phyloP scores from a whole-genome alignment of 148 eudicot species.

The Persicaria tinctoria region DNA sequence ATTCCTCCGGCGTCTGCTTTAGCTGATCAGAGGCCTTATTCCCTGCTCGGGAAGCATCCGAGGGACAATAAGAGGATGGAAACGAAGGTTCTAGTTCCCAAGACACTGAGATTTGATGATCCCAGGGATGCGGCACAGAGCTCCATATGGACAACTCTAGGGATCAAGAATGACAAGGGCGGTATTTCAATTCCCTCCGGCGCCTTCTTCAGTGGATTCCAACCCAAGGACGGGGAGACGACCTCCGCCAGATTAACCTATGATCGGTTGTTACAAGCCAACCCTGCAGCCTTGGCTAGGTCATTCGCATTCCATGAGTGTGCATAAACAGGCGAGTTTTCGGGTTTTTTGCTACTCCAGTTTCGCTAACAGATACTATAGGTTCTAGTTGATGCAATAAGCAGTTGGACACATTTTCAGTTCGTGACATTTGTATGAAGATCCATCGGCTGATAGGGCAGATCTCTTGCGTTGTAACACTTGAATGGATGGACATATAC shows the following conservation, averaged over 20 bases:
- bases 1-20: neutral
- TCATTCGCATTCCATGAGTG: constrained; percentile 58
- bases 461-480: too few relatives aligned
- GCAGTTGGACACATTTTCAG: too few relatives aligned
- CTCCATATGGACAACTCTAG: constrained; percentile 39
- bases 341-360: too few relatives aligned
- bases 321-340: constrained; percentile 11
- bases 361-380: too few relatives aligned
- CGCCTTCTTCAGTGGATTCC: constrained; percentile 26
- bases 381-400: too few relatives aligned
- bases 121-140: constrained; percentile 33
- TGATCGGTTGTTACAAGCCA: constrained; percentile 43
- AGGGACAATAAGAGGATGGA: neutral
- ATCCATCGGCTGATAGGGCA: too few relatives aligned
- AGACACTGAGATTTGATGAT: constrained; percentile 33
- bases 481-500: too few relatives aligned
- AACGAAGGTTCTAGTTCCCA: constrained; percentile 26
- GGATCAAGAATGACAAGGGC: constrained; percentile 26
- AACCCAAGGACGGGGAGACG: neutral
- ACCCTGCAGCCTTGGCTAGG: constrained; percentile 76
- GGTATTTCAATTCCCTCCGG: constrained; percentile 14
- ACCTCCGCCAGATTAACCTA: constrained; percentile 10
- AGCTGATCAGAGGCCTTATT: neutral
- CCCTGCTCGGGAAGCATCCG: constrained; percentile 1
- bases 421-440: too few relatives aligned